Evolutionary conservation across 495 filamentous ascomycete genomes (phyloP).

Genomic region (Penicillium pancosmium): DNA sequence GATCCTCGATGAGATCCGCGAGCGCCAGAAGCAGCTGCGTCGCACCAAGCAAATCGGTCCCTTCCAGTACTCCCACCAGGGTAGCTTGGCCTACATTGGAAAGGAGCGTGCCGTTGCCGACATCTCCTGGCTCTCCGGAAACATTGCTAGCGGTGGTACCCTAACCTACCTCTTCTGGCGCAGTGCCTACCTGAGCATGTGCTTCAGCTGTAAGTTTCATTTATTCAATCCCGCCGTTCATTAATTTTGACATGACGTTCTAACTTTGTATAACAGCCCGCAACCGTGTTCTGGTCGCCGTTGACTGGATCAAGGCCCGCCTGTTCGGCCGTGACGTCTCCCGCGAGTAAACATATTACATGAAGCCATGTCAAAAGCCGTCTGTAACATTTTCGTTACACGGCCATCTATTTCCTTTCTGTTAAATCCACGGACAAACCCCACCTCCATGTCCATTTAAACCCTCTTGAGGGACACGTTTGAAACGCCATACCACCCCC

Average conservation of each 20-base stretch:
- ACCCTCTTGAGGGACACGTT: background rate
- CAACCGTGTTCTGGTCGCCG: constrained; percentile 87
- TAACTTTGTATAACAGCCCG: constrained; percentile 54
- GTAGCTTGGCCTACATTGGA: constrained; percentile 95
- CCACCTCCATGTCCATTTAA: constrained; percentile 6
- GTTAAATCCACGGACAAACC: constrained; percentile 11
- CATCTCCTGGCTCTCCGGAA: constrained; percentile 96
- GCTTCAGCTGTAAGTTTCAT: constrained; percentile 85
- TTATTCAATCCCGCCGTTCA: constrained; percentile 1
- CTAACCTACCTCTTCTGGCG: constrained; percentile 94
- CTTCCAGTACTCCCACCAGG: constrained; percentile 98
- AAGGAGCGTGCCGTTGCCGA: constrained; percentile 97
- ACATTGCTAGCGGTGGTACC: constrained; percentile 82
- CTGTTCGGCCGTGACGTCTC: constrained; percentile 95
- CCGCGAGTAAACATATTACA: constrained; percentile 65
- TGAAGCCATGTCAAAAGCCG: constrained; percentile 11
- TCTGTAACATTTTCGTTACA: constrained; percentile 17
- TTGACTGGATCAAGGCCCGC: constrained; percentile 97
- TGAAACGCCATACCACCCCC: constrained; percentile 26
- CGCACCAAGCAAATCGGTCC: constrained; percentile 91
- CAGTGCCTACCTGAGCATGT: constrained; percentile 98
- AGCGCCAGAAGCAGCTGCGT: constrained; percentile 80
- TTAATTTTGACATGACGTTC: constrained; percentile 18
- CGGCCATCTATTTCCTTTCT: constrained; percentile 18
- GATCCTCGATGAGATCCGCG: constrained; percentile 73